Conservation (phyloP, 108 stramenopile species). For the Aurantiochytrium sp. region DNA sequence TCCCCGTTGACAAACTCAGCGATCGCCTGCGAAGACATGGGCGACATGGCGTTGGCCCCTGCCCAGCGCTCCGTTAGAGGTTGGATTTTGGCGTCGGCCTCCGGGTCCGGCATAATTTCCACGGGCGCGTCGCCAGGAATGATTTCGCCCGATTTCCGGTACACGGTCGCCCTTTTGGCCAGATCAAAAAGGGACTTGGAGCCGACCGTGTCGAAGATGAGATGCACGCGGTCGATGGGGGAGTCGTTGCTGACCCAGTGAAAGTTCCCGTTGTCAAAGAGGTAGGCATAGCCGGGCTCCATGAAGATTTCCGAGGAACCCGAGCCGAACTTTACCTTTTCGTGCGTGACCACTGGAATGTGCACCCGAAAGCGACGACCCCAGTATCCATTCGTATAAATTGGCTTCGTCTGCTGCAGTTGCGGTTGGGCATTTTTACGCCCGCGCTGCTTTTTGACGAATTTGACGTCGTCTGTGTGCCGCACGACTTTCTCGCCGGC, state of each 20-base stretch:
- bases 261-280: constrained; percentile 7
- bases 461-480: background rate
- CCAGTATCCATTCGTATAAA: constrained; percentile 16
- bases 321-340: background rate
- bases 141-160: background rate
- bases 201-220: constrained; percentile 7
- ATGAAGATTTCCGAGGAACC: background rate
- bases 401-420: too few relatives aligned
- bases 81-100: background rate
- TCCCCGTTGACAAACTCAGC: background rate
- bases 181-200: background rate
- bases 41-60: background rate
- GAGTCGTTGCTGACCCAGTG: constrained; percentile 12
- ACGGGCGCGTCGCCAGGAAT: background rate
- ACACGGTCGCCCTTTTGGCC: background rate
- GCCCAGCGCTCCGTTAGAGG: background rate
- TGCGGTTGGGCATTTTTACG: too few relatives aligned
- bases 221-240: constrained; percentile 5
- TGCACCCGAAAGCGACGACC: background rate
- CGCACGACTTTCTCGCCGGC: background rate
- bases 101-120: background rate
- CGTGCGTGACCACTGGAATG: background rate
- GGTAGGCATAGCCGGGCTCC: constrained; percentile 1
- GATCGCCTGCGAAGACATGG: background rate
- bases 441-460: background rate